Conservation (phyloP, 1,284 basidiomycete species). For the Pseudozyma thailandica region DNA sequence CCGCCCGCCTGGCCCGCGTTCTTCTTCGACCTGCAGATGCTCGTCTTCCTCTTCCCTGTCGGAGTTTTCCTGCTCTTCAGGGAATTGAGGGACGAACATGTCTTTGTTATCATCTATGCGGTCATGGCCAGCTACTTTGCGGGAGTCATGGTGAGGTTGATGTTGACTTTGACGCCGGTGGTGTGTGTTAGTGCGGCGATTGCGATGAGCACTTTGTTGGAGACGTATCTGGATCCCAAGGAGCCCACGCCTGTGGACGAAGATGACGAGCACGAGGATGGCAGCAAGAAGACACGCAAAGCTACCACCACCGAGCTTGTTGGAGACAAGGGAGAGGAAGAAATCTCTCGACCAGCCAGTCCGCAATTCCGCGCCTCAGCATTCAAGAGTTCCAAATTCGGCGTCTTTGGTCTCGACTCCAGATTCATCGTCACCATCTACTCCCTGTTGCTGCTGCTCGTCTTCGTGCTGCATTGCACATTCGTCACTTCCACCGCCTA, state of each 20-base stretch:
- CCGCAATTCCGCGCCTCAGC: slow-evolving; percentile 28
- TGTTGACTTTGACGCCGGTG: slow-evolving; percentile 90
- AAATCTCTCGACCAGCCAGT: slow-evolving; percentile 18
- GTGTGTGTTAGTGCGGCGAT: slow-evolving; percentile 92
- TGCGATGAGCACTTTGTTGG: slow-evolving; percentile 86
- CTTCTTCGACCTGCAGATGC: slow-evolving; percentile 98
- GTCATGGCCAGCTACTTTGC: slow-evolving; percentile 97
- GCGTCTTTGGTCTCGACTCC: slow-evolving; percentile 86
- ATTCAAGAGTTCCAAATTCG: slow-evolving; percentile 69
- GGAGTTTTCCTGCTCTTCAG: slow-evolving; percentile 94
- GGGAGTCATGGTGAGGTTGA: slow-evolving; percentile 97
- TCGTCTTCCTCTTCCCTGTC: slow-evolving; percentile 97
- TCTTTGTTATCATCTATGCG: slow-evolving; percentile 99
- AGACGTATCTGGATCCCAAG: slow-evolving; percentile 82
- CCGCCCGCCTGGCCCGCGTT: slow-evolving; percentile 99
- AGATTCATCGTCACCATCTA: slow-evolving; percentile 81
- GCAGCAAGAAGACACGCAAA: slow-evolving; percentile 48
- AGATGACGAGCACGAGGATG: slow-evolving; percentile 59
- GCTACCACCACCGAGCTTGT: slow-evolving; percentile 63
- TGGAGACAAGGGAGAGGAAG: slow-evolving; percentile 3
- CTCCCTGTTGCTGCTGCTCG: slow-evolving; percentile 80
- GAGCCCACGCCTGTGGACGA: slow-evolving; percentile 71
- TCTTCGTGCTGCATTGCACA: slow-evolving; percentile 88
- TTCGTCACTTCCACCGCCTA: slow-evolving; percentile 95
- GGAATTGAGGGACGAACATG: slow-evolving; percentile 92